A percentile compares a stretch with the other conserved stretches of the same genome.
Evolutionary conservation across 495 filamentous ascomycete genomes (phyloP).

Genomic region (Lepraria neglecta): DNA sequence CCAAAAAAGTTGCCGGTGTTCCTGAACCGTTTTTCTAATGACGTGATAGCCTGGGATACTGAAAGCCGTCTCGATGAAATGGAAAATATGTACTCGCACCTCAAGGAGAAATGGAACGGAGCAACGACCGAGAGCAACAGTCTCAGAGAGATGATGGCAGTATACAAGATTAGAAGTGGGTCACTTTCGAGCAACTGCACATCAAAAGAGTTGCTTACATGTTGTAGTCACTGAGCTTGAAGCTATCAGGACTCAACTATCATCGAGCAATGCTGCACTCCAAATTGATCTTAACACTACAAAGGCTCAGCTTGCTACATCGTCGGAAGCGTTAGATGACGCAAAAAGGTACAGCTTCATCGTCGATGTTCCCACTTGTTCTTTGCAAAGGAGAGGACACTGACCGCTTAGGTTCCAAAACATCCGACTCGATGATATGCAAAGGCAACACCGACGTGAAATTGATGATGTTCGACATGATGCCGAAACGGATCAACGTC

Average conservation of each 20-base stretch:
- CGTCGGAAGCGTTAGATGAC: slow-evolving; percentile 44
- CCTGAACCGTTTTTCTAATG: slow-evolving; percentile 68
- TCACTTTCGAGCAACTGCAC: slow-evolving; percentile 16
- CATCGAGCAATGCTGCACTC: slow-evolving; percentile 49
- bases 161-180: slow-evolving; percentile 71
- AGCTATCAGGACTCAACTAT: slow-evolving; percentile 49
- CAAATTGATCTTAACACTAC: slow-evolving; percentile 54
- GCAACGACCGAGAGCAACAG: slow-evolving; percentile 54
- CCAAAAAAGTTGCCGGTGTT: slow-evolving; percentile 36
- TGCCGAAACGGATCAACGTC: slow-evolving; percentile 38
- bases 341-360: slow-evolving; percentile 25
- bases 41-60: slow-evolving; percentile 63
- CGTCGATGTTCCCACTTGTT: slow-evolving; percentile 15
- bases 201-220: slow-evolving; percentile 13
- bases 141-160: slow-evolving; percentile 60
- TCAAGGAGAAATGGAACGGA: slow-evolving; percentile 57
- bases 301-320: slow-evolving; percentile 41
- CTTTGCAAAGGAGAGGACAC: slow-evolving; percentile 41
- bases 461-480: slow-evolving; percentile 40
- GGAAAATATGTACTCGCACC: slow-evolving; percentile 52
- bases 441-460: slow-evolving; percentile 44
- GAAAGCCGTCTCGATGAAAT: slow-evolving; percentile 59
- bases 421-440: slow-evolving; percentile 53
- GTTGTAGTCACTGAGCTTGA: slow-evolving; percentile 62
- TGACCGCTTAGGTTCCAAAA: slow-evolving; percentile 43